Conservation (phyloP, 495 filamentous ascomycete species). For the Talaromyces proteolyticus region DNA sequence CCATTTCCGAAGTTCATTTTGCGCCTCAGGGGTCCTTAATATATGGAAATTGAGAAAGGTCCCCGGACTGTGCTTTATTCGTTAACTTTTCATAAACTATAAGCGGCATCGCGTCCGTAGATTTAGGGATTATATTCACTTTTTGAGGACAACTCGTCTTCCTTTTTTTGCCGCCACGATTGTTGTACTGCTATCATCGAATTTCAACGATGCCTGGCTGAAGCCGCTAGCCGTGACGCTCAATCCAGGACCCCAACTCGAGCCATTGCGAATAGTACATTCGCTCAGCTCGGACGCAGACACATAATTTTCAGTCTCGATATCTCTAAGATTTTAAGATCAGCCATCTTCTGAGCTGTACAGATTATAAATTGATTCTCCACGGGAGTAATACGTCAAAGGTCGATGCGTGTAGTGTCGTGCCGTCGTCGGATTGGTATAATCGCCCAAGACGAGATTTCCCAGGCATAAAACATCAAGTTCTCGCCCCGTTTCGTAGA, state of each 20-base stretch:
- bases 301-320: not conserved
- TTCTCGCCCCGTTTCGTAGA: not conserved
- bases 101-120: not conserved
- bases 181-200: not conserved
- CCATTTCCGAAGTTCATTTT: not conserved
- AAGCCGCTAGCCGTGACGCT: not conserved
- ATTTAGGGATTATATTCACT: too few relatives aligned
- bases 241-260: not conserved
- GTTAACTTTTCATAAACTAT: not conserved
- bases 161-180: not conserved
- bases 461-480: not conserved
- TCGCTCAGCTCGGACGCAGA: not conserved
- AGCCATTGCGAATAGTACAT: not conserved
- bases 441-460: not conserved
- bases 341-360: not conserved
- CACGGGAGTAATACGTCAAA: not conserved
- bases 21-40: not conserved
- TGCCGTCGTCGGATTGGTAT: not conserved
- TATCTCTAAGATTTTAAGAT: not conserved
- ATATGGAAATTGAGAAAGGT: not conserved
- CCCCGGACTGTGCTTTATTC: not conserved
- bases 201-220: not conserved
- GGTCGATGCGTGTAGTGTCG: not conserved
- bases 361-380: not conserved
- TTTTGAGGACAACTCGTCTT: not conserved